phyloP scores from a whole-genome alignment of 2,329 filamentous ascomycete species.

The Fusarium nanum region DNA sequence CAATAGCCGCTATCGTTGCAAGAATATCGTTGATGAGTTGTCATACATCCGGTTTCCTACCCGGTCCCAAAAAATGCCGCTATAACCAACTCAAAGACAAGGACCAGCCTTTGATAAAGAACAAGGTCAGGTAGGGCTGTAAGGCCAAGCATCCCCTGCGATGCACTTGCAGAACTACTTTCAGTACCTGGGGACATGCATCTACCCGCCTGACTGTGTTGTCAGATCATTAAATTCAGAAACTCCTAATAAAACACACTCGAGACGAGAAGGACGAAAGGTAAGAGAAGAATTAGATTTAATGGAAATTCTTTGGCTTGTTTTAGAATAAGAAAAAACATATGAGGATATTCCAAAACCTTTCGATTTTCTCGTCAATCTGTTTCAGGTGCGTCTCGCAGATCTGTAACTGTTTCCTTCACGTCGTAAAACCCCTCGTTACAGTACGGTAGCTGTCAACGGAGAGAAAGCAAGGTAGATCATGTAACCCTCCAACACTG shows the following conservation, averaged over 20 bases:
- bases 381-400: conserved; percentile 31
- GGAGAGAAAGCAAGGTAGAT: conserved; percentile 9
- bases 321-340: conserved; percentile 7
- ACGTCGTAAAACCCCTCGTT: background rate
- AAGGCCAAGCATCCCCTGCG: conserved; percentile 11
- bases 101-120: background rate
- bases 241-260: background rate
- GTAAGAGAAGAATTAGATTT: background rate
- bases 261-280: conserved; percentile 1
- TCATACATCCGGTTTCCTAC: conserved; percentile 31
- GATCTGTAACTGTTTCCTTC: conserved; percentile 10
- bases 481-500: conserved; percentile 19
- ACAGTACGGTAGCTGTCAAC: background rate
- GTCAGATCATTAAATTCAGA: conserved; percentile 27
- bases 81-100: conserved; percentile 22
- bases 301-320: background rate
- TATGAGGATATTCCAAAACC: conserved; percentile 13
- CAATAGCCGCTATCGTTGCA: background rate
- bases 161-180: background rate
- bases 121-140: background rate
- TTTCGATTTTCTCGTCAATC: conserved; percentile 23
- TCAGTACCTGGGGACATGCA: background rate
- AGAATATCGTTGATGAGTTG: conserved; percentile 21
- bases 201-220: conserved; percentile 9
- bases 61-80: conserved; percentile 17